Conservation (phyloP, 768 basidiomycete genomes). For the Trametes elegans region DNA sequence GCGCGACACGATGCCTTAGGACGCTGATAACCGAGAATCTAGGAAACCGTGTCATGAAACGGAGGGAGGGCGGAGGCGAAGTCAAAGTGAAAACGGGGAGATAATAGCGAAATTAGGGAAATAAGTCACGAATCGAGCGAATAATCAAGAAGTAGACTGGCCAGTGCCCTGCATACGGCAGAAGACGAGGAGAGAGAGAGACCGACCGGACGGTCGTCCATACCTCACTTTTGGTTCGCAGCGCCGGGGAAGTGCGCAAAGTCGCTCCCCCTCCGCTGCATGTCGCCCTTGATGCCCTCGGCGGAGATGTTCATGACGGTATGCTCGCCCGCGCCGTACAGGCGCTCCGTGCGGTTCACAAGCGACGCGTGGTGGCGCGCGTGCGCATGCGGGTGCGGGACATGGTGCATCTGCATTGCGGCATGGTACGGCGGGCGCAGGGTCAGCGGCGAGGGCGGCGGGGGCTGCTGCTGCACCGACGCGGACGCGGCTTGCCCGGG, state of each 20-base stretch:
- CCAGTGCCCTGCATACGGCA: neutral
- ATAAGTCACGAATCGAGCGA: slow-evolving; percentile 8
- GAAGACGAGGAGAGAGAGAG: neutral
- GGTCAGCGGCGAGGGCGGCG: slow-evolving; percentile 34
- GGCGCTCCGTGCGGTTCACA: slow-evolving; percentile 35
- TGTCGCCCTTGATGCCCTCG: slow-evolving; percentile 22
- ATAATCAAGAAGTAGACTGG: neutral
- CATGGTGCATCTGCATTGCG: slow-evolving; percentile 69
- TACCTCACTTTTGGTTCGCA: slow-evolving; percentile 11
- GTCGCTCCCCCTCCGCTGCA: slow-evolving; percentile 15
- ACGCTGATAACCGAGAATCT: slow-evolving; percentile 4
- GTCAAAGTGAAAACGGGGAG: neutral
- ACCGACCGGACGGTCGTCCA: too few relatives aligned
- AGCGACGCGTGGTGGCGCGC: slow-evolving; percentile 68
- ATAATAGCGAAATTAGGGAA: slow-evolving; percentile 4
- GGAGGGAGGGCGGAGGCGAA: neutral
- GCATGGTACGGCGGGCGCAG: slow-evolving; percentile 57
- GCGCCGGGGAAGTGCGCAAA: slow-evolving; percentile 16
- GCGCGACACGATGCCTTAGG: neutral
- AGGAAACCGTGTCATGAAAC: slow-evolving; percentile 6
- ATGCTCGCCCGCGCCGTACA: slow-evolving; percentile 23
- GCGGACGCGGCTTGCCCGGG: neutral
- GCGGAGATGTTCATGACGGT: slow-evolving; percentile 20
- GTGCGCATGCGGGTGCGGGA: slow-evolving; percentile 77
- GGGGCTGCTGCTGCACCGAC: slow-evolving; percentile 10